These are phyloP conservation scores for Verticillium dahliae DNA, from an alignment of 2,329 filamentous ascomycete genomes.

Conservation along the genomic window DNA sequence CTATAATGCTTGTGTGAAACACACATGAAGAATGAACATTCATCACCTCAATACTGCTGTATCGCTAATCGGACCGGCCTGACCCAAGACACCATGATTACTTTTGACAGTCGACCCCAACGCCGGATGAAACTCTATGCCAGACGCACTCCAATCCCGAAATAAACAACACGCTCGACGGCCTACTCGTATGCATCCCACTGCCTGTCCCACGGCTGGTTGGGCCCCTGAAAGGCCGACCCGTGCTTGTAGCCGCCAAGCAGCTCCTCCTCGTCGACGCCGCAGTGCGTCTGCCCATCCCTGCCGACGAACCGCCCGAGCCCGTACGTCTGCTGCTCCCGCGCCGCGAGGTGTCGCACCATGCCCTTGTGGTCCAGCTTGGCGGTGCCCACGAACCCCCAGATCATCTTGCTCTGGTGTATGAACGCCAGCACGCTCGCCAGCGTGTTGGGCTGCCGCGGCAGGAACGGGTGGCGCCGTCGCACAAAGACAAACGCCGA, in stretches of 20 bases:
- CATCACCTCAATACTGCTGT: background rate
- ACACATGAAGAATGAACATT: background rate
- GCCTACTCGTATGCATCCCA: slow-evolving; percentile 24
- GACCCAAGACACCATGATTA: background rate
- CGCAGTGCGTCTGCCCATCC: slow-evolving; percentile 68
- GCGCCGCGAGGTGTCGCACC: slow-evolving; percentile 49
- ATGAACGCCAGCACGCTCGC: slow-evolving; percentile 71
- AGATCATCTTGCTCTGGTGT: slow-evolving; percentile 74
- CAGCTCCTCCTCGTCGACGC: slow-evolving; percentile 71
- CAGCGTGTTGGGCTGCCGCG: slow-evolving; percentile 73
- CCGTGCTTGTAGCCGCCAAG: slow-evolving; percentile 60
- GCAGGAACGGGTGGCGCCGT: slow-evolving; percentile 64
- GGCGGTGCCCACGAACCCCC: slow-evolving; percentile 65
- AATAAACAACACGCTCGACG: too few relatives aligned
- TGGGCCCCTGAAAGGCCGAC: slow-evolving; percentile 38
- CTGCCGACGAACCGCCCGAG: slow-evolving; percentile 71
- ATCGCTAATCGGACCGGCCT: background rate
- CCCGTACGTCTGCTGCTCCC: slow-evolving; percentile 66
- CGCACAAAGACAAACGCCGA: slow-evolving; percentile 53
- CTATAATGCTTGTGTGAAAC: too few relatives aligned
- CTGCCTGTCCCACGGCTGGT: slow-evolving; percentile 43
- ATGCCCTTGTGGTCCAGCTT: slow-evolving; percentile 56
- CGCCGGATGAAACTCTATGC: background rate
- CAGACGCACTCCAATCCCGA: too few relatives aligned
- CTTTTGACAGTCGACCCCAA: background rate